Conservation (phyloP, 305 asterid species). For the Solanum hybrid region DNA sequence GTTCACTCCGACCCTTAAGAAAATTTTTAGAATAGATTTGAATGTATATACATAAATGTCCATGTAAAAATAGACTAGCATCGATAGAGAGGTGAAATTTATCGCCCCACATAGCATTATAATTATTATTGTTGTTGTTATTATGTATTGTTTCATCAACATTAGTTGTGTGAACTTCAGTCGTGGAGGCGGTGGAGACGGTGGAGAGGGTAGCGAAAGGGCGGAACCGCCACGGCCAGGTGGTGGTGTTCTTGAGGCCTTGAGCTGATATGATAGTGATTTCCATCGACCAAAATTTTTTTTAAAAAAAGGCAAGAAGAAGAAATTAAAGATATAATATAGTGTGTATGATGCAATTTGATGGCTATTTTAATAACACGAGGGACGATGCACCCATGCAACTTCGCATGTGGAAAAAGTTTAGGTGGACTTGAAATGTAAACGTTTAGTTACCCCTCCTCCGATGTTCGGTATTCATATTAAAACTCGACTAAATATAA, state of each 20-base stretch:
- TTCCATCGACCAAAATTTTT: conserved; percentile 3
- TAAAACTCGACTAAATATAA: too few relatives aligned
- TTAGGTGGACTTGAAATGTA: not conserved
- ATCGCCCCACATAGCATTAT: conserved; percentile 33
- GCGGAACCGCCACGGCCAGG: conserved; percentile 1
- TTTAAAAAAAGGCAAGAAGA: not conserved
- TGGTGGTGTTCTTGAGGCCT: conserved; percentile 10
- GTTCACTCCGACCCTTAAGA: conserved; percentile 19
- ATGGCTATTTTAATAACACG: not conserved
- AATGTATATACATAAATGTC: conserved; percentile 22
- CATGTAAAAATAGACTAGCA: conserved; percentile 13
- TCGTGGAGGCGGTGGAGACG: not conserved
- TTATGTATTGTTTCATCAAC: conserved; percentile 28
- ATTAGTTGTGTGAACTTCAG: conserved; percentile 9
- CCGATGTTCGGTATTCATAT: too few relatives aligned
- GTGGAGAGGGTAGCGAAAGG: not conserved
- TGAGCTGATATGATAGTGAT: conserved; percentile 21
- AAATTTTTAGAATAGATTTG: conserved; percentile 27
- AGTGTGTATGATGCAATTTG: not conserved
- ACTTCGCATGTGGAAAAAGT: conserved; percentile 19
- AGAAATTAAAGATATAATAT: not conserved
- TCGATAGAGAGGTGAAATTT: conserved; percentile 12
- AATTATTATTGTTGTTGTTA: not conserved
- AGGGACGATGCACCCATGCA: conserved; percentile 4
- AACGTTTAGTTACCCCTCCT: not conserved